Base-by-base conservation (phyloP, 441 rosid genomes). In the Corymbia citriodora region DNA sequence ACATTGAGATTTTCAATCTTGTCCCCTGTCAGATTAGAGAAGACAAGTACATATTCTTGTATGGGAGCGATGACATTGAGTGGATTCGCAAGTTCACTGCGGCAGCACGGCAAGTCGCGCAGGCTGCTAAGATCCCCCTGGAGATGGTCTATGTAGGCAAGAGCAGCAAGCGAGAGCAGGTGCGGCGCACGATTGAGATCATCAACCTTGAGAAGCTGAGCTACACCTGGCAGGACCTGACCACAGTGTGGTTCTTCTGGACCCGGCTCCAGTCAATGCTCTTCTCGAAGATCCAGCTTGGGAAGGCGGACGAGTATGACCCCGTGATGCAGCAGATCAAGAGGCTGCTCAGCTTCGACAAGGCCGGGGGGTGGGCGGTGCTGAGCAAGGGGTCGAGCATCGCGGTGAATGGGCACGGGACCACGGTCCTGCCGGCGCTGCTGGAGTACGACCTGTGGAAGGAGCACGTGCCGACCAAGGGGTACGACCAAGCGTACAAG, bases 121-220 rank as follows among this genome's bases (percentile, higher is more conserved):
- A 53, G 54, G 54, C 54, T 6, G 54, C 54, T 6, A 14, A 16
- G 13, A 53, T 16, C 15, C 54, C 92, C 48, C 87, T 96, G 12
- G 95, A 93, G 88, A 94, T 97, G 97, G 94, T 96, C 45, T 96
- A 97, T 68, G 98, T 96, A 3, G 99, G 98, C 55, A 96, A 94
- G 89, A 94, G 97, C 91, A 93, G 93, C 90, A 97, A 96, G 13
- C 94, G 92, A 89, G 97, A 93, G 17, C 92, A 93, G 25, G 91
- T 95, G 65, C 87, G 90, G 54, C 93, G 92, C 74, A 94, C 92
- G 90, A 94, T 91, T 36, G 61, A 13, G 17, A 89, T 85, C 17
- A 94, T 97, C 92, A 55, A 19, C 2, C 49, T 27, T 9, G 97
- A 96, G 19, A 93, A 95, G 4, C 94, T 96, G 40, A 95, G 98